Conservation (phyloP, 441 rosid species). For the Eugenia klotzschiana region DNA sequence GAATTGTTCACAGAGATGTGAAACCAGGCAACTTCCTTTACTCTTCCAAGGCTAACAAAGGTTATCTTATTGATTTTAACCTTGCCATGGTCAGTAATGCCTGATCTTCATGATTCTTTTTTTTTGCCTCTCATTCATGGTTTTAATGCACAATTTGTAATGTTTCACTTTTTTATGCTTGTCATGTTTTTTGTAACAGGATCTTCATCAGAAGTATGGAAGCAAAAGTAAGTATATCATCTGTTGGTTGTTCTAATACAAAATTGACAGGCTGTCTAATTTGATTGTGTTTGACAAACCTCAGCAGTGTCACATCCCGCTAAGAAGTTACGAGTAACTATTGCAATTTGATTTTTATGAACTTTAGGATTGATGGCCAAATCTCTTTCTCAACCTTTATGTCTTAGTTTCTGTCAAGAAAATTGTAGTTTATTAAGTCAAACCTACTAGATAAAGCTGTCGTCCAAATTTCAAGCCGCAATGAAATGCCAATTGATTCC, state of each 20-base stretch:
- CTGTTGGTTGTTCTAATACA: neutral
- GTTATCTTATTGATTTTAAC: conserved; percentile 90
- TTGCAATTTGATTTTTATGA: neutral
- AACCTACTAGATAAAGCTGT: neutral
- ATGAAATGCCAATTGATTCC: neutral
- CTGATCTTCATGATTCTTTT: neutral
- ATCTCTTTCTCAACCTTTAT: neutral
- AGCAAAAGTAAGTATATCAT: conserved; percentile 29
- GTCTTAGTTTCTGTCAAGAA: neutral
- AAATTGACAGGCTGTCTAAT: neutral
- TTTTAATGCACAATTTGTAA: neutral
- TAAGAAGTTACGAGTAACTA: neutral
- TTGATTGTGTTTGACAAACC: neutral
- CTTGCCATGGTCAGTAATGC: conserved; percentile 70
- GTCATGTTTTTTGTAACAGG: conserved; percentile 33
- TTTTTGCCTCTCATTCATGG: neutral
- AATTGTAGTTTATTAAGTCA: neutral
- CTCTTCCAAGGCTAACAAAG: conserved; percentile 57
- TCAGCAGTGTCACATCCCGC: neutral
- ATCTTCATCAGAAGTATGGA: conserved; percentile 61
- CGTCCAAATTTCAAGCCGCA: neutral
- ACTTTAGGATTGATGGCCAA: neutral
- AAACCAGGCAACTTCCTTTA: conserved; percentile 97
- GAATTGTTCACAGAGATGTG: conserved; percentile 88
- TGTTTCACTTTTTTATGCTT: neutral